Evolutionary conservation across 2,329 filamentous ascomycete genomes (phyloP).

Genomic region (Gyromitra esculenta): DNA sequence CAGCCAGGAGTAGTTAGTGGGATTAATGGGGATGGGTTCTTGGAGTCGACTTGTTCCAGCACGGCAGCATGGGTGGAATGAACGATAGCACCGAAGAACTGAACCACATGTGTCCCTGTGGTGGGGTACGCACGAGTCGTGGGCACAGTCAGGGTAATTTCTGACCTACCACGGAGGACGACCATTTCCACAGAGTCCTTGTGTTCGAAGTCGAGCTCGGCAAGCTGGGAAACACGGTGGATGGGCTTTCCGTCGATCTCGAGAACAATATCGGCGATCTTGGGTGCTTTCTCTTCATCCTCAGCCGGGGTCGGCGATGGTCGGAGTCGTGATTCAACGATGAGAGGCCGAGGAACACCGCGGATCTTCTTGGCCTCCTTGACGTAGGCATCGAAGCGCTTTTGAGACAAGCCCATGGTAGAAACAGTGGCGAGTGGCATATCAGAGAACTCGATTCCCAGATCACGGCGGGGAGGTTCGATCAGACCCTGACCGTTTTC

Average conservation of each 20-base stretch:
- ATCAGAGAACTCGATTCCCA: slow-evolving; percentile 58
- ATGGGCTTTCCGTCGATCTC: slow-evolving; percentile 57
- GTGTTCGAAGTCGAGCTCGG: slow-evolving; percentile 55
- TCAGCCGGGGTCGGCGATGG: slow-evolving; percentile 47
- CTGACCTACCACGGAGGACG: slow-evolving; percentile 56
- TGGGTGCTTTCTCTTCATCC: slow-evolving; percentile 55
- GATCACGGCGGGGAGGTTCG: slow-evolving; percentile 54
- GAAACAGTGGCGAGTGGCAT: slow-evolving; percentile 57
- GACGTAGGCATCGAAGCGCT: slow-evolving; percentile 57
- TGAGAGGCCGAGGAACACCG: slow-evolving; percentile 56
- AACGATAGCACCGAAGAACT: slow-evolving; percentile 58
- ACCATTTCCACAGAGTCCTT: slow-evolving; percentile 57
- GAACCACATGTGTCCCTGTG: slow-evolving; percentile 56
- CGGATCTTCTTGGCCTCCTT: slow-evolving; percentile 58
- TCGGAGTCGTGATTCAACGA: slow-evolving; percentile 57
- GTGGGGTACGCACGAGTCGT: slow-evolving; percentile 56
- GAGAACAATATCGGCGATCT: slow-evolving; percentile 57
- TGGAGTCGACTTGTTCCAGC: slow-evolving; percentile 56
- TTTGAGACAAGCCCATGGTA: slow-evolving; percentile 57
- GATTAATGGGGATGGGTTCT: slow-evolving; percentile 54
- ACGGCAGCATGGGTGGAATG: slow-evolving; percentile 57
- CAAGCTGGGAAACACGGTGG: slow-evolving; percentile 56
- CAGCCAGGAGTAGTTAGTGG: slow-evolving; percentile 55
- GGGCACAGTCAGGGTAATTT: slow-evolving; percentile 56
- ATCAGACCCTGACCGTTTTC: slow-evolving; percentile 50